Base-by-base conservation (phyloP, 2,329 filamentous ascomycete genomes). In the Fusarium decemcellulare region DNA sequence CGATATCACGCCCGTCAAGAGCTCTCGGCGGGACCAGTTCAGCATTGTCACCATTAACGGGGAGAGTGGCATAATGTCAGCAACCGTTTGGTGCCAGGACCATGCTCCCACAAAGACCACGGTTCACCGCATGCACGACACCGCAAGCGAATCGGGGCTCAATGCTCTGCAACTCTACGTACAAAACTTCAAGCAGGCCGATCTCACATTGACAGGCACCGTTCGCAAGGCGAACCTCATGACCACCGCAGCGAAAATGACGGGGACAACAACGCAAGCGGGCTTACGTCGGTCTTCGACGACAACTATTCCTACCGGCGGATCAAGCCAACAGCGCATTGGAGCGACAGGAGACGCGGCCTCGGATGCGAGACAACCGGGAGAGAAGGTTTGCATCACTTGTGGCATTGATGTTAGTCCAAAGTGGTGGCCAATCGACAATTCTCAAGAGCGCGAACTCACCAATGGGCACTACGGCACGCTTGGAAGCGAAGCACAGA, bases 181-280 rank as follows among this genome's bases (percentile, higher is more conserved):
- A 46, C 91, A 92, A 71, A 94, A 91, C 61, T 98, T 94, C 84
- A 99, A 99, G 80, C 95, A 98, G 81, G 95, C 96, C 9, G 96
- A 99, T 77, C 87, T 95, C 42, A 90, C 93, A 4, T 83, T 98
- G 72, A 98, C 95, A 3, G 96, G 96, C 30, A 98, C 95, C 16
- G 93, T 96, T 23, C 92, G 96, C 58, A 98, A 97, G 80, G 95
- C 96, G 23, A 96, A 93, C 63, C 87, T 96, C 43, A 88, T 91
- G 76, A 89, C 88, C 60, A 86, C 88, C 53, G 89, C 88, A 30
- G 87, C 88, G 12, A 93, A 91, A 76, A 81, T 80, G 74, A 79
- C 81, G 3, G 75, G 77, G 34, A 75, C 79, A 73, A 81, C 63
- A 10, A 56, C 68, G 3, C 76, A 75, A 36, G 57, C 68, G 8